Conservation (phyloP, 2,329 filamentous ascomycete species). For the Elsinoe ampelina region DNA sequence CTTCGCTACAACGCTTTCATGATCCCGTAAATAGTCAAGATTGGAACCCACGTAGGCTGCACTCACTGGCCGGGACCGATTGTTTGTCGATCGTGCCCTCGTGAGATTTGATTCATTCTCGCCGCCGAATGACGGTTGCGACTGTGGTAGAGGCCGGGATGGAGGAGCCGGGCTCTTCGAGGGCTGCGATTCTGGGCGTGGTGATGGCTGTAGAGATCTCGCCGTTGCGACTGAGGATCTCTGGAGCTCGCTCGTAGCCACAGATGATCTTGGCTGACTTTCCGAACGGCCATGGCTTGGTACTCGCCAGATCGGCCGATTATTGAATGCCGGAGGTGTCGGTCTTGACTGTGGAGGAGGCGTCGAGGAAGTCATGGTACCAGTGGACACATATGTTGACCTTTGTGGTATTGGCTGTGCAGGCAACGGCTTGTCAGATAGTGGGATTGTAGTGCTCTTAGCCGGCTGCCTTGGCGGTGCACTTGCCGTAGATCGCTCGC, state of each 20-base stretch:
- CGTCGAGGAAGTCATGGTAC: conserved; percentile 66
- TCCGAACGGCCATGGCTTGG: conserved; percentile 41
- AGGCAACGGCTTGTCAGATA: conserved; percentile 22
- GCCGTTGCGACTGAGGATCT: conserved; percentile 30
- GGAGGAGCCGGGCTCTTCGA: conserved; percentile 46
- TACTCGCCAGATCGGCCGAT: conserved; percentile 46
- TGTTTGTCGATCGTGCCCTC: conserved; percentile 54
- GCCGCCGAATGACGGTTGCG: conserved; percentile 52
- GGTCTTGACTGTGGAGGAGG: conserved; percentile 32
- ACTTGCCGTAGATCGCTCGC: conserved; percentile 52
- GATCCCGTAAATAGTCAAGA: conserved; percentile 71
- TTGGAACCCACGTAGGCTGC: conserved; percentile 68
- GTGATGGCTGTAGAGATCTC: conserved; percentile 30
- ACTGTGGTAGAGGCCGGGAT: conserved; percentile 62
- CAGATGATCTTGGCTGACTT: conserved; percentile 40
- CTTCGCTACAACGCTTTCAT: conserved; percentile 44
- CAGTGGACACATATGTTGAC: conserved; percentile 55
- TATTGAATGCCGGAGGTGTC: conserved; percentile 32
- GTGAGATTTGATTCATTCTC: conserved; percentile 52
- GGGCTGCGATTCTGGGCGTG: conserved; percentile 35
- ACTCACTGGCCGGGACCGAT: conserved; percentile 65
- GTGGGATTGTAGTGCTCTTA: conserved; percentile 19
- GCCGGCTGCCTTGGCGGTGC: not conserved
- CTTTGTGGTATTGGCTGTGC: conserved; percentile 40
- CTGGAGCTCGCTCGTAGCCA: conserved; percentile 29